These are phyloP conservation scores for Gossypium raimondii DNA, from an alignment of 345 rosid species.

Conservation along the genomic window DNA sequence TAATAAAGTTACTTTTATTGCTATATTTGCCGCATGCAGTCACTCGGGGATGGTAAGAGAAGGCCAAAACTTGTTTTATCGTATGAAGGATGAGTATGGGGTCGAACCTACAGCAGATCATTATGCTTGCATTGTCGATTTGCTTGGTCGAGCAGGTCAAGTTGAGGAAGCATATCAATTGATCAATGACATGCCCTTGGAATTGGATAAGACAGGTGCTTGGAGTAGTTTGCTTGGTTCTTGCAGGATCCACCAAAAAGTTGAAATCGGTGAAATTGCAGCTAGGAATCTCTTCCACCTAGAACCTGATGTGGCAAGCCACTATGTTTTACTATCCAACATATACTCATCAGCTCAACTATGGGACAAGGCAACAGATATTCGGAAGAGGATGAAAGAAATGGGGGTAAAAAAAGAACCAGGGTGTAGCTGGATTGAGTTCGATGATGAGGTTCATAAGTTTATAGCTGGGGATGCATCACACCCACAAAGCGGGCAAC, in stretches of 20 bases:
- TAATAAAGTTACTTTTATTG: conserved; percentile 69
- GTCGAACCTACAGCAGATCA: conserved; percentile 68
- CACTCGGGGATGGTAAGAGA: conserved; percentile 79
- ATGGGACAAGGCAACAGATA: conserved; percentile 75
- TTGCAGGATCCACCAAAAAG: conserved; percentile 57
- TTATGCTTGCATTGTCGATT: conserved; percentile 80
- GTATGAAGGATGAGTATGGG: conserved; percentile 57
- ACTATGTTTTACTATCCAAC: conserved; percentile 82
- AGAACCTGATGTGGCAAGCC: conserved; percentile 83
- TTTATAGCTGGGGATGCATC: conserved; percentile 76
- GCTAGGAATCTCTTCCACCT: conserved; percentile 56
- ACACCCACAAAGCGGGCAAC: conserved; percentile 66
- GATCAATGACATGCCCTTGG: conserved; percentile 47
- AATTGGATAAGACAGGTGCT: conserved; percentile 52
- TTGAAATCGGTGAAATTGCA: conserved; percentile 72
- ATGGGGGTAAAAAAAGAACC: conserved; percentile 82
- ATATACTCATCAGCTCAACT: conserved; percentile 69
- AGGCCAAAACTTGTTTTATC: conserved; percentile 62
- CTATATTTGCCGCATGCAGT: conserved; percentile 82
- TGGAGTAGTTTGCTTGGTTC: conserved; percentile 96
- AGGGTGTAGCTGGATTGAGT: conserved; percentile 92
- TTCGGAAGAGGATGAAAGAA: conserved; percentile 75
- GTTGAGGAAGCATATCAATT: conserved; percentile 59
- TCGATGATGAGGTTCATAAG: conserved; percentile 69
- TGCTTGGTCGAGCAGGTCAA: conserved; percentile 85